phyloP scores from a whole-genome alignment of 495 filamentous ascomycete species.

The Haplographium delicatum region DNA sequence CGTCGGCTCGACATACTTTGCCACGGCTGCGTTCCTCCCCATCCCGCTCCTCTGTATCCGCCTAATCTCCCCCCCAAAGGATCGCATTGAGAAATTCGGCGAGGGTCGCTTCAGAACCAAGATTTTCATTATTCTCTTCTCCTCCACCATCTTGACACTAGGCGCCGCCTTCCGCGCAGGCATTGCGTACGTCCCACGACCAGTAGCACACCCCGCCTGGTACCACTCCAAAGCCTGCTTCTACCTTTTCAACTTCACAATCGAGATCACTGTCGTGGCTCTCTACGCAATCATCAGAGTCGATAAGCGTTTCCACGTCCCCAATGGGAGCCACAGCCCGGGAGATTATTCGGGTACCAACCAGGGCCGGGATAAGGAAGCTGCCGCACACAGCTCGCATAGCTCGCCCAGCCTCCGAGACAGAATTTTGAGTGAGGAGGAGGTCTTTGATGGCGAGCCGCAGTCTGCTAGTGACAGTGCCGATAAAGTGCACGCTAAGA shows the following conservation, averaged over 20 bases:
- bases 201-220: slow-evolving; percentile 52
- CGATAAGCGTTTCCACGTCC: slow-evolving; percentile 71
- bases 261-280: slow-evolving; percentile 65
- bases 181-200: slow-evolving; percentile 49
- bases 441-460: no score
- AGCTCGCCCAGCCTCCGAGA: not conserved
- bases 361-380: no score
- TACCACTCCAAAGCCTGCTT: slow-evolving; percentile 67
- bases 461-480: no score
- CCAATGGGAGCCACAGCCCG: slow-evolving; percentile 33
- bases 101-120: slow-evolving; percentile 61
- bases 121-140: slow-evolving; percentile 52
- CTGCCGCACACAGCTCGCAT: not conserved
- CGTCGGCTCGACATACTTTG: slow-evolving; percentile 60
- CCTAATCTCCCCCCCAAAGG: slow-evolving; percentile 44
- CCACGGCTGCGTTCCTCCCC: slow-evolving; percentile 70
- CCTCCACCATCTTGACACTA: slow-evolving; percentile 53
- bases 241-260: slow-evolving; percentile 70
- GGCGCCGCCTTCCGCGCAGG: slow-evolving; percentile 68
- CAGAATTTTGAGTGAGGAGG: slow-evolving; percentile 10
- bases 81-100: slow-evolving; percentile 63
- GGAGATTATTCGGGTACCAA: slow-evolving; percentile 19
- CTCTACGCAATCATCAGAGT: slow-evolving; percentile 60
- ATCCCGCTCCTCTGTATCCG: slow-evolving; percentile 54
- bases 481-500: no score